Base-by-base conservation (phyloP, 768 basidiomycete genomes). In the Hortiboletus flavorubellus region DNA sequence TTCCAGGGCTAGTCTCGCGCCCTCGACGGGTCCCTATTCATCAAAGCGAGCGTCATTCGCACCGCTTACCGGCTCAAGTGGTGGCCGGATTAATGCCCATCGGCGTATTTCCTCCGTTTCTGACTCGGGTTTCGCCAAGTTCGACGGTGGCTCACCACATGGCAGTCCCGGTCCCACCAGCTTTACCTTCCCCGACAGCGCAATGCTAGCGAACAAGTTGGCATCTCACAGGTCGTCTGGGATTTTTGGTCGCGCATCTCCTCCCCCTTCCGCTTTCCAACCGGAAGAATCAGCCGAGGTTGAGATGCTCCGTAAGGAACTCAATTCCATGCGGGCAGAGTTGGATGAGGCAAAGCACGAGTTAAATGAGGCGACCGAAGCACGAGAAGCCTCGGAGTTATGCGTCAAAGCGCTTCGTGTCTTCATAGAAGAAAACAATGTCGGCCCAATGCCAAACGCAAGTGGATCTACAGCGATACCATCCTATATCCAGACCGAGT, bases 381-480 rank as follows among this genome's bases (percentile, higher is more conserved):
- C 91, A 3, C 78, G 85, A 46, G 86, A 92, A 65, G 95, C 95
- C 4, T 91, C 89, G 35, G 93, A 98, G 60, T 81, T 81, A 1
- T 94, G 92, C 67, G 84, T 90, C 59, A 84, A 82, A 51, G 91
- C 89, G 0, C 75, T 98, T 41, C 80, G 93, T 37, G 87, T 85
- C 54, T 98, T 89, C 66, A 91, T 92, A 59, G 82, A 81, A 21
- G 84, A 90, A 59, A 84, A 86, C 67, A 83, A 84, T 53, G 76
- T 89, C 46, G 87, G 87, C 3, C 43, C 68, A 30, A 54, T 60
- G 14, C 35, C 66, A 16, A 58, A 52, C 40, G 40, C 38, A 12
- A 16, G 57, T 48, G 62, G 59, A 48, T 59, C 66, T 40, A 38
- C 63, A 41, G 18, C 54, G 49, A 50, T 51, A 58, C 40, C 49